phyloP scores from a whole-genome alignment of 257 asterid species.

The Solanum okadae region DNA sequence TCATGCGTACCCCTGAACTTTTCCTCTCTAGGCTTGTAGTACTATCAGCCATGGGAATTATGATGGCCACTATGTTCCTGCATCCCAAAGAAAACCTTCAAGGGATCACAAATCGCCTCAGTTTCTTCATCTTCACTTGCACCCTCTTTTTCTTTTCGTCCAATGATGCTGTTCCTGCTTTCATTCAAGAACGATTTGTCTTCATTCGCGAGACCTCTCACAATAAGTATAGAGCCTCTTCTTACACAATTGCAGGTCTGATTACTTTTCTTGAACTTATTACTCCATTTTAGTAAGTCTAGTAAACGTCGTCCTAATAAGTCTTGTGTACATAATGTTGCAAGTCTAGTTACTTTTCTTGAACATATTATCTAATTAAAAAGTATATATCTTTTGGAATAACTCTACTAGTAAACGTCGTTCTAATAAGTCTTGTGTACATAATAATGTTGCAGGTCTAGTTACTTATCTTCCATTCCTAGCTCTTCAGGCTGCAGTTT shows the following conservation, averaged over 20 bases:
- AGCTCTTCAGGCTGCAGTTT: slow-evolving; percentile 55
- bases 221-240: slow-evolving; percentile 78
- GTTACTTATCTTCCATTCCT: slow-evolving; percentile 78
- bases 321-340: slow-evolving; percentile 9
- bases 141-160: slow-evolving; percentile 82
- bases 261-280: slow-evolving; percentile 20
- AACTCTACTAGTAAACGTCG: background rate
- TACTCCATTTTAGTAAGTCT: background rate
- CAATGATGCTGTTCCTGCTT: slow-evolving; percentile 88
- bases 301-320: background rate
- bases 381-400: background rate
- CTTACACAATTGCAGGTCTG: slow-evolving; percentile 78
- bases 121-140: slow-evolving; percentile 81
- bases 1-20: slow-evolving; percentile 80
- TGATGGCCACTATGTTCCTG: slow-evolving; percentile 89
- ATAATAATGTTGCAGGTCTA: slow-evolving; percentile 39
- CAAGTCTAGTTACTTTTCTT: slow-evolving; percentile 50
- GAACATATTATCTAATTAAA: background rate
- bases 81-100: slow-evolving; percentile 33
- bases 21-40: slow-evolving; percentile 71
- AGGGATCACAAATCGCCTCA: slow-evolving; percentile 63
- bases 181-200: slow-evolving; percentile 79
- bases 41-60: slow-evolving; percentile 66
- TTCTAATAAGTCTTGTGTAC: background rate
- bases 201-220: slow-evolving; percentile 77